These are phyloP conservation scores for Ambrosiella beaveri DNA, from an alignment of 2,329 filamentous ascomycete genomes.

Conservation along the genomic window DNA sequence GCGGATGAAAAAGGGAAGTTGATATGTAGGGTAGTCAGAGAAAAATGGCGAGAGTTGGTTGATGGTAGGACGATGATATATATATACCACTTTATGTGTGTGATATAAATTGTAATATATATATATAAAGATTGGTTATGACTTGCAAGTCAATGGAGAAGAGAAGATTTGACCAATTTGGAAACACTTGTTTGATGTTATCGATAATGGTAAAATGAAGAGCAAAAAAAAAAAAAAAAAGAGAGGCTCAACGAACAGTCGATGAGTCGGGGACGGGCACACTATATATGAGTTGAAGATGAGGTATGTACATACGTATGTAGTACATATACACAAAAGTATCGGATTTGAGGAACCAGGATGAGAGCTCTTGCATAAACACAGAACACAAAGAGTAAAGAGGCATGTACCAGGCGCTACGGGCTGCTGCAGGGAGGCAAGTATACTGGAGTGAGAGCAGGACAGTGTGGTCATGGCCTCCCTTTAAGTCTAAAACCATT, in stretches of 20 bases:
- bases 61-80: neutral
- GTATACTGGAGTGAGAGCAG: no score
- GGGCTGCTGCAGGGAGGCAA: no score
- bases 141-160: neutral
- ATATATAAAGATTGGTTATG: neutral
- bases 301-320: neutral
- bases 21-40: neutral
- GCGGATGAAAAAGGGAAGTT: neutral
- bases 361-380: no score
- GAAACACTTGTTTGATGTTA: neutral
- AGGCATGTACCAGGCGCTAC: no score
- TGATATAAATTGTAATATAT: neutral
- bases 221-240: constrained; percentile 2
- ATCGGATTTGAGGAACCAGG: no score
- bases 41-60: neutral
- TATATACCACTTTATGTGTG: neutral
- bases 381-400: no score
- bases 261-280: neutral
- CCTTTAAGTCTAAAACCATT: no score
- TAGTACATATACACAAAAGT: no score
- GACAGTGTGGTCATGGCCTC: no score
- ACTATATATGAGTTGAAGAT: constrained; percentile 1
- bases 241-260: neutral
- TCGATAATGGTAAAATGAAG: neutral
- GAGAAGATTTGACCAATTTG: neutral